Evolutionary conservation across 805 yeast genomes (phyloP).

Genomic region (Metschnikowia drakensbergensis): DNA sequence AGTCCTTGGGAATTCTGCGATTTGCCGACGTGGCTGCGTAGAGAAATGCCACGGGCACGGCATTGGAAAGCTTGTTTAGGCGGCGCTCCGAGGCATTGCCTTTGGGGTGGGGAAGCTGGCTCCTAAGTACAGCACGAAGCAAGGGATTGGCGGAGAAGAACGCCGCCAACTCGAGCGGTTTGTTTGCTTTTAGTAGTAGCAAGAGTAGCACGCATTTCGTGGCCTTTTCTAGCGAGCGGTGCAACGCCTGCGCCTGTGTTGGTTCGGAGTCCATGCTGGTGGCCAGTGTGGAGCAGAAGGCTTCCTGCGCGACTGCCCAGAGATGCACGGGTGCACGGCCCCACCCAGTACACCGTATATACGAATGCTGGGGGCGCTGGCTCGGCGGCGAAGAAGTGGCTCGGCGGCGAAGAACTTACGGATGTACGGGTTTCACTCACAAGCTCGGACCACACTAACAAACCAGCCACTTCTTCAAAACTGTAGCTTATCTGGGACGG

Average conservation of each 20-base stretch:
- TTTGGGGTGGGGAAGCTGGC: neutral
- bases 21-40: constrained; percentile 27
- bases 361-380: too few relatives aligned
- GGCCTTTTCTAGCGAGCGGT: constrained; percentile 19
- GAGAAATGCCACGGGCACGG: constrained; percentile 21
- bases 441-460: too few relatives aligned
- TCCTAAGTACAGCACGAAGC: constrained; percentile 16
- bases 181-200: constrained; percentile 21
- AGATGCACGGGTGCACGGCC: neutral
- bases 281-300: neutral
- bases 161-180: constrained; percentile 27
- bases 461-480: too few relatives aligned
- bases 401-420: too few relatives aligned
- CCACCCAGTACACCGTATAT: too few relatives aligned
- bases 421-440: too few relatives aligned
- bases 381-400: neutral
- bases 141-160: constrained; percentile 33
- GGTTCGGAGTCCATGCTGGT: neutral
- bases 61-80: constrained; percentile 22
- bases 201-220: constrained; percentile 27
- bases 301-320: neutral
- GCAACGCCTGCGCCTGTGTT: neutral
- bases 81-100: constrained; percentile 14
- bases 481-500: too few relatives aligned
- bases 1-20: constrained; percentile 34